Percentiles rank a stretch among this genome's conserved stretches.
Conservation (phyloP, 176 grass and related monocot genomes). For the Lolium rigidum region DNA sequence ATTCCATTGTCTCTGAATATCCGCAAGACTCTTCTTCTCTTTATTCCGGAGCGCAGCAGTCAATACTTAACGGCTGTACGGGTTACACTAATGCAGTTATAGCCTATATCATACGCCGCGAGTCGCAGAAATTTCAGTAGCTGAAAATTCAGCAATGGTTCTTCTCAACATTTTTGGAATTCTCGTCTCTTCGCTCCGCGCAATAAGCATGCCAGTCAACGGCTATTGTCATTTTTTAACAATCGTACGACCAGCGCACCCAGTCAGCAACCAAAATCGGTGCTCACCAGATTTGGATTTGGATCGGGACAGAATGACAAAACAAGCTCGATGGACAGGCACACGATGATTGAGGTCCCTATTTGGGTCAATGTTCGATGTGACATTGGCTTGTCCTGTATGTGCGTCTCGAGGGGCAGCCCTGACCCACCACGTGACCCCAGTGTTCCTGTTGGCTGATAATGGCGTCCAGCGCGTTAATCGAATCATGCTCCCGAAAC, state of each 20-base stretch:
- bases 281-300: not conserved
- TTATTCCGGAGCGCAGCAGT: not conserved
- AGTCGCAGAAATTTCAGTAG: not conserved
- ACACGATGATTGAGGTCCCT: not conserved
- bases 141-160: not conserved
- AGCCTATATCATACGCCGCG: not conserved
- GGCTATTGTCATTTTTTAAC: not conserved
- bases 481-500: not conserved
- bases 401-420: slow-evolving; percentile 3
- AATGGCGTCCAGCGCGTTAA: slow-evolving; percentile 35
- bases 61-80: not conserved
- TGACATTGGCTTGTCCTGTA: slow-evolving; percentile 8
- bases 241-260: not conserved
- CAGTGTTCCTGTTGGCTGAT: slow-evolving; percentile 20
- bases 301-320: not conserved
- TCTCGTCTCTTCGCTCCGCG: no score
- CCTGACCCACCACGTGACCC: slow-evolving; percentile 40
- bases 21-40: not conserved
- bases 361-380: slow-evolving; percentile 28
- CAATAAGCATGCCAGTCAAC: not conserved
- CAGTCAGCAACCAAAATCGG: not conserved
- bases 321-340: not conserved
- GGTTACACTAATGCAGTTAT: not conserved
- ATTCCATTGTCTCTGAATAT: not conserved
- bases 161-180: no score